phyloP scores from a whole-genome alignment of 2,329 filamentous ascomycete species.

The Colletotrichum australisinense region DNA sequence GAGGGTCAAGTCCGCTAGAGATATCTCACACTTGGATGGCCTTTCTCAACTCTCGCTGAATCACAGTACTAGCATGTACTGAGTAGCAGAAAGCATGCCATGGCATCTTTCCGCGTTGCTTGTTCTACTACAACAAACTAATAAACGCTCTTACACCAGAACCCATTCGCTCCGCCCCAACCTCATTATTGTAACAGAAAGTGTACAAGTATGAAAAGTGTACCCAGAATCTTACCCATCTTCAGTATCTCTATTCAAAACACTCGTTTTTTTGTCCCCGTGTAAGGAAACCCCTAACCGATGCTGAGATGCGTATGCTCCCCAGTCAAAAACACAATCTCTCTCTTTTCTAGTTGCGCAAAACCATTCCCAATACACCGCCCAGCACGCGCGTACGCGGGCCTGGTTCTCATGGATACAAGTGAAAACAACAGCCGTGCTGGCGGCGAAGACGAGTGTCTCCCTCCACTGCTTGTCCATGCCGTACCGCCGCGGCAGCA shows the following conservation, averaged over 20 bases:
- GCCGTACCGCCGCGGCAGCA: conserved; percentile 78
- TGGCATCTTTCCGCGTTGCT: not conserved
- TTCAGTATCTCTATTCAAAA: not conserved
- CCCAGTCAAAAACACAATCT: not conserved
- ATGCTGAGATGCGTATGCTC: not conserved
- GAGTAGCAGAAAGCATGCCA: not conserved
- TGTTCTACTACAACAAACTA: not conserved
- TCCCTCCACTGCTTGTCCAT: conserved; percentile 74
- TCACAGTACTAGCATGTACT: too few species aligned
- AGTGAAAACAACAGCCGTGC: conserved; percentile 77
- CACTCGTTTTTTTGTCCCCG: not conserved
- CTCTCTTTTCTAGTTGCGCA: conserved; percentile 47
- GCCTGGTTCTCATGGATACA: conserved; percentile 71
- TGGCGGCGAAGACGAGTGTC: conserved; percentile 72
- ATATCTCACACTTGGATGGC: too few species aligned
- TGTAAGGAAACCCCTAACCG: not conserved
- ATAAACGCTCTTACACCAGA: not conserved
- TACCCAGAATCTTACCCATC: not conserved
- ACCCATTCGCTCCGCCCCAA: not conserved
- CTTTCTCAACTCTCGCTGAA: too few species aligned
- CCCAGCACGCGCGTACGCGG: conserved; percentile 76
- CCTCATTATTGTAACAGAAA: not conserved
- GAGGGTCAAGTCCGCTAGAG: too few species aligned
- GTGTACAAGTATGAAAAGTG: not conserved
- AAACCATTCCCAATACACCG: conserved; percentile 63